Evolutionary conservation across 495 filamentous ascomycete species (phyloP), one percentile per base, ranked within the genome.

Genomic region (Neurospora sp.): DNA sequence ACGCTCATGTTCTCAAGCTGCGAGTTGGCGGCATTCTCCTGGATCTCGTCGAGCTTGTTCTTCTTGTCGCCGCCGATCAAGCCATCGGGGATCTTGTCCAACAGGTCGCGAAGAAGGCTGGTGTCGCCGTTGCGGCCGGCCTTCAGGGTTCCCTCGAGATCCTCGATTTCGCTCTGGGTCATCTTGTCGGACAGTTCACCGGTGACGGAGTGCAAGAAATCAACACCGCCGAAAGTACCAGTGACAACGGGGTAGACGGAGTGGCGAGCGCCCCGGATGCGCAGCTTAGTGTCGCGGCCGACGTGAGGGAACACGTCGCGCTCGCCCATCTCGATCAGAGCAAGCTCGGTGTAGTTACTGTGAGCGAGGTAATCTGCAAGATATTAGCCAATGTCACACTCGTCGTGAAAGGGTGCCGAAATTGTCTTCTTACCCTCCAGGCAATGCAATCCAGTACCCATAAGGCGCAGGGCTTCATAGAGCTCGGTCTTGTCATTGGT

Each of bases 201-300:
- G 68, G 94, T 89, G 27, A 97, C 94, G 3, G 92, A 94, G 82
- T 96, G 94, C 31, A 96, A 85, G 80, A 88, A 88, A 70, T 96
- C 93, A 11, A 96, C 94, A 71, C 93, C 93, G 39, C 94, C 94
- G 82, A 97, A 98, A 4, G 94, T 97, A 71, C 94, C 94, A 8
- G 94, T 97, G 65, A 97, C 85, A 73, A 93, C 81, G 12, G 94
- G 94, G 75, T 89, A 97, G 71, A 97, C 89, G 10, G 85, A 77
- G 20, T 84, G 76, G 16, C 83, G 85, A 71, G 85, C 88, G 20
- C 92, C 94, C n/a, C 82, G 83, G 27, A 97, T 82, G 38, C 87
- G 82, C 22, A 96, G 76, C 77, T 85, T 83, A 6, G 93, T 92
- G 71, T 85, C 78, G 68, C 91, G 86, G 39, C 94, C 94, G 71